phyloP scores from a whole-genome alignment of 2,329 filamentous ascomycete species.

The Emmonsia crescens region DNA sequence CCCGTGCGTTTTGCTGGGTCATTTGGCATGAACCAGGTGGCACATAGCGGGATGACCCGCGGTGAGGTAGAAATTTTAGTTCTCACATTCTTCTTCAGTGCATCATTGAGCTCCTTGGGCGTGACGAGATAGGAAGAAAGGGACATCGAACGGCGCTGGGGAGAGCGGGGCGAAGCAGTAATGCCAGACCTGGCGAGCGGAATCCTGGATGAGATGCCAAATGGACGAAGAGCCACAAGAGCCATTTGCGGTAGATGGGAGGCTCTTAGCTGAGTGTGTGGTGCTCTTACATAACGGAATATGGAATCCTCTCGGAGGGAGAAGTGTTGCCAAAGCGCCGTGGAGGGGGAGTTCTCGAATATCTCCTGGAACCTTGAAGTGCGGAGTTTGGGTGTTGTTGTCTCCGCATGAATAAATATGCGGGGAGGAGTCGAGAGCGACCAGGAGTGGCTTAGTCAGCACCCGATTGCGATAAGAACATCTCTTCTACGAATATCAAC shows the following conservation, averaged over 20 bases:
- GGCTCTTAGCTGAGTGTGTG: slow-evolving; percentile 1
- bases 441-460: not conserved
- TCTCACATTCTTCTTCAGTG: slow-evolving; percentile 70
- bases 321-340: not conserved
- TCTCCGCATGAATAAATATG: not conserved
- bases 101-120: slow-evolving; percentile 68
- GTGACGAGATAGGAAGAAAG: slow-evolving; percentile 80
- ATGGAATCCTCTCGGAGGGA: not conserved
- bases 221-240: slow-evolving; percentile 23
- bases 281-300: slow-evolving; percentile 20
- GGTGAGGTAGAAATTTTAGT: slow-evolving; percentile 71
- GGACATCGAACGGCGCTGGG: slow-evolving; percentile 35
- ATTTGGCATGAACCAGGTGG: slow-evolving; percentile 93
- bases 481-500: too few relatives aligned
- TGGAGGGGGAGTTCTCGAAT: not conserved
- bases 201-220: slow-evolving; percentile 11
- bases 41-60: slow-evolving; percentile 78
- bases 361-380: too few relatives aligned
- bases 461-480: not conserved
- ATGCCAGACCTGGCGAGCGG: slow-evolving; percentile 7
- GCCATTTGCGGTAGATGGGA: slow-evolving; percentile 20
- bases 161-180: slow-evolving; percentile 12
- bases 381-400: too few relatives aligned
- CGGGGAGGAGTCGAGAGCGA: not conserved
- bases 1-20: slow-evolving; percentile 65